Conservation (phyloP, 257 asterid genomes). For the Leonotis leonurus region DNA sequence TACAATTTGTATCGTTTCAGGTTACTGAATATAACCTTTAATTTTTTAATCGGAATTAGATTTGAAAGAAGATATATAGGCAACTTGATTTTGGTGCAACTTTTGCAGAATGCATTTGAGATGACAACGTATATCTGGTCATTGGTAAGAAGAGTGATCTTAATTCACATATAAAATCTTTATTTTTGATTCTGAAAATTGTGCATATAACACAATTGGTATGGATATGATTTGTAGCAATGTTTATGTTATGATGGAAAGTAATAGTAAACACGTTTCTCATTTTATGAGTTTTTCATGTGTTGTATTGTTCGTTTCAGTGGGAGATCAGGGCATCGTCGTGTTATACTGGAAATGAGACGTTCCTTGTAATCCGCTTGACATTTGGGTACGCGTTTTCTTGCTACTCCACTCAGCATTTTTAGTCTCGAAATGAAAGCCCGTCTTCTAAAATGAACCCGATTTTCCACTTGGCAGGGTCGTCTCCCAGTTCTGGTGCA, state of each 20-base stretch:
- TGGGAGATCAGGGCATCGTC: constrained; percentile 69
- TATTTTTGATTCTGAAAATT: too few relatives aligned
- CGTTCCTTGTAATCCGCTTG: constrained; percentile 57
- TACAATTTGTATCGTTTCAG: constrained; percentile 88
- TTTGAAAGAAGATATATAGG: not conserved
- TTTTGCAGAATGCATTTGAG: constrained; percentile 84
- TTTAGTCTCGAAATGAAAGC: not conserved
- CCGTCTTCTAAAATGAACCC: not conserved
- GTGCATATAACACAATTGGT: too few relatives aligned
- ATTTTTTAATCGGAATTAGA: not conserved
- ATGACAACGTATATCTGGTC: constrained; percentile 83
- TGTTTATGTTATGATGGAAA: not conserved
- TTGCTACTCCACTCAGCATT: not conserved
- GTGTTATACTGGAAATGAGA: constrained; percentile 46
- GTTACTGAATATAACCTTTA: constrained; percentile 22
- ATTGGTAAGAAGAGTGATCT: constrained; percentile 71
- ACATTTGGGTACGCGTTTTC: constrained; percentile 51
- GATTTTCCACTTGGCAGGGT: constrained; percentile 46
- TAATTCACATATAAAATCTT: too few relatives aligned
- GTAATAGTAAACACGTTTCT: not conserved
- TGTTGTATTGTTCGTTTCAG: constrained; percentile 26
- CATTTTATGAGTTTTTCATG: not conserved
- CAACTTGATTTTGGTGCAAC: too few relatives aligned
- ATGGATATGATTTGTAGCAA: too few relatives aligned
- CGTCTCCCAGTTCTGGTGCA: constrained; percentile 92